Evolutionary conservation across 164 flowering plant genomes (phyloP), one percentile per base, ranked within the genome.

Genomic region (Liquidambar formosana): DNA sequence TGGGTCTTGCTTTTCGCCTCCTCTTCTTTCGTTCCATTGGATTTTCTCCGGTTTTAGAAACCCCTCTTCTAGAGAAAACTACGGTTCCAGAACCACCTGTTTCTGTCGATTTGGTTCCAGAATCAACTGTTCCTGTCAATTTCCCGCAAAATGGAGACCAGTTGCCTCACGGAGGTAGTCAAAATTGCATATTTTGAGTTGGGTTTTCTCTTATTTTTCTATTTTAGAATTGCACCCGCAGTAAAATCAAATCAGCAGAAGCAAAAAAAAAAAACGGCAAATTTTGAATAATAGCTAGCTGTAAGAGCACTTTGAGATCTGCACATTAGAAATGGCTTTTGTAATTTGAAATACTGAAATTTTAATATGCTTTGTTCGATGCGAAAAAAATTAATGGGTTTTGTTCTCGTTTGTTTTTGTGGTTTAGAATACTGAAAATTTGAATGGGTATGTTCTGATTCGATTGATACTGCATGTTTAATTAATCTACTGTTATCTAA

Each of bases 1-100:
- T 76, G 69, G 87, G 78, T 76, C 64, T 84, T 64, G 81, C 76
- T 70, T 72, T 77, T 74, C 69, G 83, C 21, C 67, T 84, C 65
- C 25, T 81, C 15, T 67, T 72, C 22, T 64, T 49, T 28, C 61
- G 43, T 44, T 75, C 84, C 25, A 27, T 65, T 25, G 75, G 54
- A 0, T 65, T 72, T 76, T 48, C 75, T 2, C 57, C 75, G 3
- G 64, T 22, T 61, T 41, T 71, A 4, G 78, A 73, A 38, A n/a
- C 65, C 54, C 73, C 78, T 58, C 54, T 79, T 59, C 38, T 60
- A 27, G 73, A 67, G 22, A 52, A 66, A 49, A 21, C 73, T 19
- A 69, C 22, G 38, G 49, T 45, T 63, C n/a, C 74, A 19, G 43
- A 59, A 16, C 45, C 66, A 5, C 28, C 67, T 14, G 18, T 19